Evolutionary conservation across 164 flowering plant species (phyloP).

Genomic region (Akebia trifoliata): DNA sequence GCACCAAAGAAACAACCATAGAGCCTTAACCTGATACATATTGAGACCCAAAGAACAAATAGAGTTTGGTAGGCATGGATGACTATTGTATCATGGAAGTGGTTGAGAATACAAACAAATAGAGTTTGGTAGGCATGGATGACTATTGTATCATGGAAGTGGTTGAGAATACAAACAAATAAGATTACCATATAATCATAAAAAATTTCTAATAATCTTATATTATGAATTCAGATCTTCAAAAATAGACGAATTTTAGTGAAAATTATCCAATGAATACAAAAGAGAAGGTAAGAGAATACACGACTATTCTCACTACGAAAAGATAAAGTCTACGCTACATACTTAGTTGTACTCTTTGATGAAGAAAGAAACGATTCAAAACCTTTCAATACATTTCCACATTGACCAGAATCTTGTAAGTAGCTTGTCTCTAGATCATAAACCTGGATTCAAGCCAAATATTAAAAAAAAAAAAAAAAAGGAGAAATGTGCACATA

Average conservation of each 20-base stretch:
- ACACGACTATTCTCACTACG: background rate
- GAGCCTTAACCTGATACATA: background rate
- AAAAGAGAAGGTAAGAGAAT: background rate
- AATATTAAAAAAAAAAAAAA: background rate
- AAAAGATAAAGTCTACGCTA: background rate
- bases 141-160: background rate
- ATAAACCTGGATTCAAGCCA: constrained; percentile 48
- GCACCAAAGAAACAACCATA: background rate
- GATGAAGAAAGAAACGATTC: constrained; percentile 90
- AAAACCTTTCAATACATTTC: constrained; percentile 93
- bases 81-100: background rate
- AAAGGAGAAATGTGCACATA: background rate
- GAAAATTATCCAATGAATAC: background rate
- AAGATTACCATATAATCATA: too few relatives aligned
- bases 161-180: background rate
- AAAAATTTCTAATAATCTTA: too few relatives aligned
- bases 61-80: background rate
- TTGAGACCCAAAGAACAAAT: background rate
- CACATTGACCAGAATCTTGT: constrained; percentile 93
- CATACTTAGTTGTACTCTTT: constrained; percentile 79
- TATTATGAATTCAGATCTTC: too few relatives aligned
- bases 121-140: background rate
- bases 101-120: background rate
- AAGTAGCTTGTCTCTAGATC: constrained; percentile 92
- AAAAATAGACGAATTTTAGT: background rate